Evolutionary conservation across 176 grass and related monocot species (phyloP), one percentile per base, ranked within the genome.

Genomic region (Luzula sylvatica): DNA sequence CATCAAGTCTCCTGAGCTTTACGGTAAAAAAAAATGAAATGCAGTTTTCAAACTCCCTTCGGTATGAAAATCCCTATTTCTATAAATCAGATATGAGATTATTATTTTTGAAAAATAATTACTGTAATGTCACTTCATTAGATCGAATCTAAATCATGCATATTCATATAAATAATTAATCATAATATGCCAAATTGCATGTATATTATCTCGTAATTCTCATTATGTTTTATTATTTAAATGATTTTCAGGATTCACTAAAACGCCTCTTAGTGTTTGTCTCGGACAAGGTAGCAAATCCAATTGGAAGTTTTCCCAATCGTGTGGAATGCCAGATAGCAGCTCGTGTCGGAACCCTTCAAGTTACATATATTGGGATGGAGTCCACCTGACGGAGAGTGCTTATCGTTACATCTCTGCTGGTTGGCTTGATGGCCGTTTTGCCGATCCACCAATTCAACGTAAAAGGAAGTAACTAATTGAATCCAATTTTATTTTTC

Each of bases 11-110:
- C 66, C 87, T 15, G 15, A 2, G 28, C 51, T 69, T 18, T 86
- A 72, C 26, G 81, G 87, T 92, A 32, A 53, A 59, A 54, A 19
- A 24, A 26, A 11, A 14, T 50, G 38, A n/a, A n/a, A n/a, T n/a
- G n/a, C n/a, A n/a, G n/a, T n/a, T n/a, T n/a, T n/a, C n/a, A n/a
- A n/a, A n/a, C n/a, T n/a, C n/a, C n/a, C n/a, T n/a, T n/a, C n/a
- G n/a, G n/a, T n/a, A n/a, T n/a, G n/a, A n/a, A n/a, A n/a, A n/a
- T n/a, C n/a, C n/a, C n/a, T n/a, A n/a, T n/a, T n/a, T n/a, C n/a
- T n/a, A n/a, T n/a, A n/a, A n/a, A n/a, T n/a, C n/a, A n/a, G n/a
- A n/a, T n/a, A n/a, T n/a, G n/a, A n/a, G n/a, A n/a, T n/a, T n/a
- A n/a, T n/a, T n/a, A n/a, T n/a, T n/a, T n/a, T n/a, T n/a, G n/a